Evolutionary conservation across 257 asterid genomes (phyloP).

Genomic region (Primulina huaijiensis): DNA sequence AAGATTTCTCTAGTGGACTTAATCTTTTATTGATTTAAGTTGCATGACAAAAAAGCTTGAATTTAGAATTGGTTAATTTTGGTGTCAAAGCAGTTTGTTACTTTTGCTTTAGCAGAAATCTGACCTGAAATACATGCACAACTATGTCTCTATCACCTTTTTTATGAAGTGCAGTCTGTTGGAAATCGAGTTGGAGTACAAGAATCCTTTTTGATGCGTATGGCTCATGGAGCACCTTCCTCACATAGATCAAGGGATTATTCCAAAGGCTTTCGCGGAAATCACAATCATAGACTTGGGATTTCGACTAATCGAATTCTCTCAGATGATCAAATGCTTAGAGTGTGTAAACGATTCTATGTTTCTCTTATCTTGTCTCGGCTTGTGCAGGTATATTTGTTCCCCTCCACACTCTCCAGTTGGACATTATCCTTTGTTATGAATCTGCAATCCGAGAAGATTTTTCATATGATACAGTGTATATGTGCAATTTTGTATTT

Average conservation of each 20-base stretch:
- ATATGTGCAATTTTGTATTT: slow-evolving; percentile 5
- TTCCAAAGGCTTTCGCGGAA: slow-evolving; percentile 53
- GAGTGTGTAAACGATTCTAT: slow-evolving; percentile 85
- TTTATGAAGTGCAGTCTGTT: slow-evolving; percentile 69
- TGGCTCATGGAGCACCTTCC: slow-evolving; percentile 97
- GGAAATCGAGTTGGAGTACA: slow-evolving; percentile 94
- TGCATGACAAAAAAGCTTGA: slow-evolving; percentile 10
- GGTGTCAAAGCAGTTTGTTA: slow-evolving; percentile 1
- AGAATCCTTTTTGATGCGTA: slow-evolving; percentile 93
- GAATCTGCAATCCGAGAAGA: slow-evolving; percentile 16
- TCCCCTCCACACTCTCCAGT: not conserved
- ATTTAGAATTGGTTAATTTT: slow-evolving; percentile 9
- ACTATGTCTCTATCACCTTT: slow-evolving; percentile 19
- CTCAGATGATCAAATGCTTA: slow-evolving; percentile 76
- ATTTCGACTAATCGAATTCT: slow-evolving; percentile 39
- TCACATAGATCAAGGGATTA: slow-evolving; percentile 47
- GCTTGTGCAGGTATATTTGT: slow-evolving; percentile 81
- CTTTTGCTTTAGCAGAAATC: slow-evolving; percentile 19
- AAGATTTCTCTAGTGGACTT: slow-evolving; percentile 7
- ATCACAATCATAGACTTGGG: slow-evolving; percentile 39
- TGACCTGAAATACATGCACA: slow-evolving; percentile 8
- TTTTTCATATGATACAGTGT: slow-evolving; percentile 9
- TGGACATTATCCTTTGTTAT: slow-evolving; percentile 12
- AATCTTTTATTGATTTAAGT: slow-evolving; percentile 2
- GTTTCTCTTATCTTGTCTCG: slow-evolving; percentile 88